These are phyloP conservation scores for Xylaria sp. DNA, from an alignment of 495 filamentous ascomycete genomes.

Conservation along the genomic window DNA sequence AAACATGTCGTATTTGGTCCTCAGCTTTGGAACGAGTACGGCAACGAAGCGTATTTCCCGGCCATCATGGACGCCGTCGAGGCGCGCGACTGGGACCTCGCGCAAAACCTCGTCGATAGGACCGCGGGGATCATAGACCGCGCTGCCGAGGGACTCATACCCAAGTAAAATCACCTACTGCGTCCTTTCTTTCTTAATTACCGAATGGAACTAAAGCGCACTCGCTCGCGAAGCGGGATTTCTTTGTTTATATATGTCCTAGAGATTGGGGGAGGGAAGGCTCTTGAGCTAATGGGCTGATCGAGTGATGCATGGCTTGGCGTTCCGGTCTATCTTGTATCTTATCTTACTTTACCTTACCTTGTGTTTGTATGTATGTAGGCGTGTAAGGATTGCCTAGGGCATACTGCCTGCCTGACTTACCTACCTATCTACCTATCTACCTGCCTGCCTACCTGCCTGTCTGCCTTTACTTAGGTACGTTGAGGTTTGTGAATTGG, in stretches of 20 bases:
- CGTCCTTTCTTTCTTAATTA: neutral
- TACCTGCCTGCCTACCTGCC: too few species aligned
- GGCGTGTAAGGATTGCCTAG: neutral
- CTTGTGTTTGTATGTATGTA: neutral
- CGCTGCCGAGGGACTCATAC: conserved; percentile 54
- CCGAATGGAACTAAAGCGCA: neutral
- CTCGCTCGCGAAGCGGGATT: neutral
- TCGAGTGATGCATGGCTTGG: conserved; percentile 25
- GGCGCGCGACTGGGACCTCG: conserved; percentile 70
- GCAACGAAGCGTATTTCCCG: conserved; percentile 78
- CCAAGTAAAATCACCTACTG: neutral
- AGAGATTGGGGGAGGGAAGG: neutral
- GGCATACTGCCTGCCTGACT: neutral
- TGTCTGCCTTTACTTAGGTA: neutral
- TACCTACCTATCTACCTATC: too few species aligned
- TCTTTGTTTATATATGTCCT: neutral
- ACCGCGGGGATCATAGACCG: conserved; percentile 70
- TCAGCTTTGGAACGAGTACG: conserved; percentile 75
- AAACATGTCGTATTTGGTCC: conserved; percentile 92
- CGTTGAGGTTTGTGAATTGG: neutral
- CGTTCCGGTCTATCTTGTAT: too few species aligned
- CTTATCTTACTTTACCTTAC: neutral
- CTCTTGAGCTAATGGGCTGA: neutral
- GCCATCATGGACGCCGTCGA: conserved; percentile 82
- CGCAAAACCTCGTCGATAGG: conserved; percentile 73